Evolutionary conservation across 2,329 filamentous ascomycete species (phyloP).

Genomic region (Fusarium stilboides): DNA sequence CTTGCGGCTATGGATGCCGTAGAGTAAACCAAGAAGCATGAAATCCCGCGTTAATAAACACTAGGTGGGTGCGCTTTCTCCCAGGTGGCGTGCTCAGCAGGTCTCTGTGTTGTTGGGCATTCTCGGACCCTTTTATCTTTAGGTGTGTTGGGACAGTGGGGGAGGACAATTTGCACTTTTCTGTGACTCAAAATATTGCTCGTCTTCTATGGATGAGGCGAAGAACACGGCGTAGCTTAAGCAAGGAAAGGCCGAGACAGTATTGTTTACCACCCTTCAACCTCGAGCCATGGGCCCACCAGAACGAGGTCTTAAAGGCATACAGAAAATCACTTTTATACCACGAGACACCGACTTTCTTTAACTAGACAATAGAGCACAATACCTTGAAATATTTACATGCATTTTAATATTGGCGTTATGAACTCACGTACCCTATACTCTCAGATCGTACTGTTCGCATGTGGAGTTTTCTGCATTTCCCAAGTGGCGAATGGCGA

Average conservation of each 20-base stretch:
- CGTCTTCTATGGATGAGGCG: not conserved
- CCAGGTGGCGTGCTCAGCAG: no score
- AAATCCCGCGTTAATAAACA: not conserved
- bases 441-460: not conserved
- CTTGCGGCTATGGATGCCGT: not conserved
- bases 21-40: not conserved
- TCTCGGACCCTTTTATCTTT: conserved; percentile 9
- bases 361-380: no score
- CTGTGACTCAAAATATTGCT: not conserved
- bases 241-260: not conserved
- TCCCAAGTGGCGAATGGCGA: no score
- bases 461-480: not conserved
- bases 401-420: no score
- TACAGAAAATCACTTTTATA: no score
- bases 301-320: not conserved
- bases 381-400: no score
- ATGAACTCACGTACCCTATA: not conserved
- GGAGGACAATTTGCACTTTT: not conserved
- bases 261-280: conserved; percentile 1
- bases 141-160: conserved; percentile 2
- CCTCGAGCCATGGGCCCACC: not conserved
- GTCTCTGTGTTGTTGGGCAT: no score
- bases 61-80: no score
- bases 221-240: not conserved
- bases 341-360: no score